Percentiles rank a stretch among this genome's conserved stretches.
Conservation (phyloP, 495 filamentous ascomycete genomes). For the Neurospora hispaniola region DNA sequence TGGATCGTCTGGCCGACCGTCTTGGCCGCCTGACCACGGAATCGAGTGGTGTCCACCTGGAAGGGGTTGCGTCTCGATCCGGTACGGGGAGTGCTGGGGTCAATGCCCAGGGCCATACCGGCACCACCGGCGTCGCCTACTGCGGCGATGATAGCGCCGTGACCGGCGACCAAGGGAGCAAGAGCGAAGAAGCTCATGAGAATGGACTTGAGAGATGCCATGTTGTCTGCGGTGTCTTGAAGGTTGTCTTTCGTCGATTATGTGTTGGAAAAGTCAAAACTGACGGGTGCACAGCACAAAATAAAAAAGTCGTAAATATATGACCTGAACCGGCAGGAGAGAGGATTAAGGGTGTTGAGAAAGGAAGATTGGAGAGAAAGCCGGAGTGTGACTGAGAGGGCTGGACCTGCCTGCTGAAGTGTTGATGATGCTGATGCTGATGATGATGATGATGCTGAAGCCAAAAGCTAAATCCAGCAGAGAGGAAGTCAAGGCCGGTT, state of each 20-base stretch:
- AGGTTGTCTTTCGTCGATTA: neutral
- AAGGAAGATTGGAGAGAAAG: neutral
- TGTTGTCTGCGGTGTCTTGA: conserved; percentile 9
- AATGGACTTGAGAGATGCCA: conserved; percentile 23
- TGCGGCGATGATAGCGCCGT: conserved; percentile 39
- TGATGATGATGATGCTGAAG: neutral
- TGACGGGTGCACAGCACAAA: neutral
- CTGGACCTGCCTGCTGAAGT: neutral
- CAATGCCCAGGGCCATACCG: conserved; percentile 37
- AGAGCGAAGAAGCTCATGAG: conserved; percentile 17
- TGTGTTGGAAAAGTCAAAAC: neutral
- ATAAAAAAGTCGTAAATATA: neutral
- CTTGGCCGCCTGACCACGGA: conserved; percentile 31
- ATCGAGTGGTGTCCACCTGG: conserved; percentile 44
- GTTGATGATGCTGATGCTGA: neutral
- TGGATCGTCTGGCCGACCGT: conserved; percentile 33
- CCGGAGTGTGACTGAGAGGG: neutral
- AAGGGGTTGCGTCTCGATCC: conserved; percentile 41
- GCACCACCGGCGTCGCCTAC: conserved; percentile 38
- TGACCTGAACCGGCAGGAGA: conserved; percentile 19
- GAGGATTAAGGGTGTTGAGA: neutral
- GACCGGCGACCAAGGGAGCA: conserved; percentile 31
- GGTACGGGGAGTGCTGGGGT: conserved; percentile 40
- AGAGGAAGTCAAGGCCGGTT: neutral
- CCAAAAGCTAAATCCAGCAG: neutral